Evolutionary conservation across 192 early-diverging fungal species (phyloP).

Genomic region (Coemansia sp.): DNA sequence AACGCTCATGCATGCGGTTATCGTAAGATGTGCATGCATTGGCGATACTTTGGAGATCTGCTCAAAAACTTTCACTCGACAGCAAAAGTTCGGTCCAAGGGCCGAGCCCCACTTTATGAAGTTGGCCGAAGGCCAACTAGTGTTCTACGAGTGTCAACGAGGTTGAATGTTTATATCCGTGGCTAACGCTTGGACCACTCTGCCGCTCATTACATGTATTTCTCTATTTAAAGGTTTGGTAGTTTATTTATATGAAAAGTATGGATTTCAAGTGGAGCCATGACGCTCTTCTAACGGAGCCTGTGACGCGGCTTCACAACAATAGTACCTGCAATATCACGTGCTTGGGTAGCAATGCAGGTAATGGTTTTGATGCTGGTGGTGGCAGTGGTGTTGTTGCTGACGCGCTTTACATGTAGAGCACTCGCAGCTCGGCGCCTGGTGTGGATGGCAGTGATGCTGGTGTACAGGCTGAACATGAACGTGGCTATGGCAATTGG

Average conservation of each 20-base stretch:
- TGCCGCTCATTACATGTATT: neutral
- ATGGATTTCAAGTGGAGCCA: neutral
- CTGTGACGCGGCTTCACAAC: neutral
- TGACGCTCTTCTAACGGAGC: neutral
- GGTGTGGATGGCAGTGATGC: neutral
- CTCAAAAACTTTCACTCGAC: neutral
- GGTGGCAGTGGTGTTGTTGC: neutral
- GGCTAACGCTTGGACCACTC: neutral
- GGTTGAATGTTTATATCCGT: no score
- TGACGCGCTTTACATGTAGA: neutral
- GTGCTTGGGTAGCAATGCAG: neutral
- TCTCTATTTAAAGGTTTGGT: neutral
- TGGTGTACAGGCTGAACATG: neutral
- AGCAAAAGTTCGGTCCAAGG: neutral
- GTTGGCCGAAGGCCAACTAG: no score
- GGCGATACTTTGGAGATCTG: neutral
- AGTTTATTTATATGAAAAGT: neutral
- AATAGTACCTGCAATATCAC: neutral
- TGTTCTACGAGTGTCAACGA: no score
- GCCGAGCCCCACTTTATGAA: no score
- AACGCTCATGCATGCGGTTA: no score
- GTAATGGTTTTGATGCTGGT: neutral
- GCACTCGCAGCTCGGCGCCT: neutral
- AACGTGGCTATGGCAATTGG: neutral
- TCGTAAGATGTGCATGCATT: neutral